Evolutionary conservation across 176 grass and related monocot genomes (phyloP), one percentile per base, ranked within the genome.

Genomic region (Raddia distichophylla): DNA sequence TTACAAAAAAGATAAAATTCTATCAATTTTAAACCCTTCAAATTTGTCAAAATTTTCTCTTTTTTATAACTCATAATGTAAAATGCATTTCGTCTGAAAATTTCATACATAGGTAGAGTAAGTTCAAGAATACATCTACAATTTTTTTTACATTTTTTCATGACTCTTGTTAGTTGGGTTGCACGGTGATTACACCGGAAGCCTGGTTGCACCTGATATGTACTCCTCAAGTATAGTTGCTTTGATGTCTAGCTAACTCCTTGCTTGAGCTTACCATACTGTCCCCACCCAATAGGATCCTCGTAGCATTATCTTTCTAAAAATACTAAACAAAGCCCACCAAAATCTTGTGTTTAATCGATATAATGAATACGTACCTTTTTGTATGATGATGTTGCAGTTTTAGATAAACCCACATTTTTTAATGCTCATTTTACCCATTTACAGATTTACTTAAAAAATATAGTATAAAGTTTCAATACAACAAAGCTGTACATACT

Each of bases 241-340:
- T 27, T 71, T 81, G 68, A 81, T 52, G 45, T 67, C 78, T 82
- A 19, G 18, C 45, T 87, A 19, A 32, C 45, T 87, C 32, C 51
- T 81, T 75, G 22, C 69, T 75, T 70, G 33, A 70, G 85, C 71
- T 79, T 86, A 89, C 73, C 81, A 89, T 86, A 80, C 52, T 75
- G 54, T 58, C 64, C 61, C 35, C 73, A 83, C 22, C 83, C 86
- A 92, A 89, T 86, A 85, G 65, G 90, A 78, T 79, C 60, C 46
- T 76, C 78, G 71, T 87, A 87, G 76, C 85, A 76, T 71, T 75
- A 76, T 81, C 77, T 82, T 56, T 63, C 72, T 78, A 60, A 47
- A 83, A 84, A 88, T 81, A 71, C 57, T 73, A 89, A 86, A 83
- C 51, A 83, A 80, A 76, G 55, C 63, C 71, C 63, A 87, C 71